Evolutionary conservation across 371 early-diverging fungal genomes (phyloP).

Genomic region (Zopfochytrium polystomum): DNA sequence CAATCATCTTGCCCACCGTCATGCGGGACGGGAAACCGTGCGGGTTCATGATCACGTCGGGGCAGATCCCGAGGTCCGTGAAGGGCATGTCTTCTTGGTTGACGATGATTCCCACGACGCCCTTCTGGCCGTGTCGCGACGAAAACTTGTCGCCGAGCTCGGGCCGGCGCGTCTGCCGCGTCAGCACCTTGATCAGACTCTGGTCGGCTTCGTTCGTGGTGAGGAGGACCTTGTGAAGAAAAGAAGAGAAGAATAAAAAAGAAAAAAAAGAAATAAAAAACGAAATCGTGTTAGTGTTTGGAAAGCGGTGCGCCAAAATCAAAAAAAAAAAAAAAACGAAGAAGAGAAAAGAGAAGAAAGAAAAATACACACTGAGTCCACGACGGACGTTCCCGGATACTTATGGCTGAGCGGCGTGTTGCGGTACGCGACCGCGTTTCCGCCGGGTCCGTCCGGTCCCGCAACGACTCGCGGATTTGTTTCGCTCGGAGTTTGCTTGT

Average conservation of each 20-base stretch:
- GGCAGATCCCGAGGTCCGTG: conserved; percentile 90
- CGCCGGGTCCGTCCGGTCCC: conserved; percentile 20
- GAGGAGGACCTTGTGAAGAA: conserved; percentile 71
- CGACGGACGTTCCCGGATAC: conserved; percentile 75
- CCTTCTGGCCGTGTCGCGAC: conserved; percentile 99
- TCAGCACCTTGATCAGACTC: conserved; percentile 89
- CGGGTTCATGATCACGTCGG: conserved; percentile 99
- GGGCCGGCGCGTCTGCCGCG: conserved; percentile 96
- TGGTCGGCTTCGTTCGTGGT: conserved; percentile 94
- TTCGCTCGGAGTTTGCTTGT: conserved; percentile 85
- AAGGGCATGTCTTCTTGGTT: conserved; percentile 99
- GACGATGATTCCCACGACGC: conserved; percentile 97
- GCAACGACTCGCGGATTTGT: conserved; percentile 60
- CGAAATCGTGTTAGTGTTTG: too few relatives aligned
- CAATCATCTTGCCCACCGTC: conserved; percentile 99
- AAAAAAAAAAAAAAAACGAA: too few relatives aligned
- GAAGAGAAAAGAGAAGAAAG: too few relatives aligned
- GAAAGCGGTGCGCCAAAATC: too few relatives aligned
- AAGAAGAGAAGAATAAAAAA: too few relatives aligned
- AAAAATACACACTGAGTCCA: conserved; percentile 81
- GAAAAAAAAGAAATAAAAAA: conserved; percentile 28
- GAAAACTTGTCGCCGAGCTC: conserved; percentile 99
- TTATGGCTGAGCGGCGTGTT: conserved; percentile 81
- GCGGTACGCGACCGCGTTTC: conserved; percentile 60
- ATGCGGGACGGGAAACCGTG: conserved; percentile 99